A percentile compares a stretch with the other conserved stretches of the same genome.
Conservation (phyloP, 257 asterid species). For the Nyctanthes arbortristis region DNA sequence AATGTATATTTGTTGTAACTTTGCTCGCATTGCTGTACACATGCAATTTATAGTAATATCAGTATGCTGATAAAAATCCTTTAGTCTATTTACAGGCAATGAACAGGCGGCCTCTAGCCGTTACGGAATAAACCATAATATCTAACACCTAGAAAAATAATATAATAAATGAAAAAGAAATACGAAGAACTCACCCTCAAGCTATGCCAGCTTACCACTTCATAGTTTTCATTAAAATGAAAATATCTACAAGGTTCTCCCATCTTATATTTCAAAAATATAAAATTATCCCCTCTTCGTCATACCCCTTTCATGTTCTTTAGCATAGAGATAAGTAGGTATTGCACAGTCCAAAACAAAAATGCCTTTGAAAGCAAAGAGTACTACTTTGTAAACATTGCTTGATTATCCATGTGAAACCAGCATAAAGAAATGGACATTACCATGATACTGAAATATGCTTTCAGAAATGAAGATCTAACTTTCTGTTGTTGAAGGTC, state of each 20-base stretch:
- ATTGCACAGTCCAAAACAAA: neutral
- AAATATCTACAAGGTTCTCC: neutral
- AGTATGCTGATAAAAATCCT: conserved; percentile 8
- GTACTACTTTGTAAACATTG: neutral
- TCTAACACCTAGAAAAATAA: neutral
- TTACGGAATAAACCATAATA: neutral
- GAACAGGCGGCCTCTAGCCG: neutral
- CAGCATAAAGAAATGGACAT: neutral
- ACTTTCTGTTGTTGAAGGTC: neutral
- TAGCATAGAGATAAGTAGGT: neutral
- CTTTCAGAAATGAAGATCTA: neutral
- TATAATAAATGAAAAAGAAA: neutral
- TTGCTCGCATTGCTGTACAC: conserved; percentile 70
- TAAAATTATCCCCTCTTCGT: neutral
- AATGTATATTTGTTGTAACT: conserved; percentile 76
- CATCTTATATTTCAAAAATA: neutral
- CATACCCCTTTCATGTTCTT: neutral
- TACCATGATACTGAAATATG: neutral
- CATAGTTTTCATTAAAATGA: neutral
- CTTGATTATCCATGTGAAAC: neutral
- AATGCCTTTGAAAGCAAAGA: neutral
- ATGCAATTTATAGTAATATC: conserved; percentile 10
- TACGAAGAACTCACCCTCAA: neutral
- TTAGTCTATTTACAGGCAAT: neutral
- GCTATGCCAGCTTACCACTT: too few relatives aligned